Evolutionary conservation across 345 rosid species (phyloP).

Genomic region (Sonneratia caseolaris): DNA sequence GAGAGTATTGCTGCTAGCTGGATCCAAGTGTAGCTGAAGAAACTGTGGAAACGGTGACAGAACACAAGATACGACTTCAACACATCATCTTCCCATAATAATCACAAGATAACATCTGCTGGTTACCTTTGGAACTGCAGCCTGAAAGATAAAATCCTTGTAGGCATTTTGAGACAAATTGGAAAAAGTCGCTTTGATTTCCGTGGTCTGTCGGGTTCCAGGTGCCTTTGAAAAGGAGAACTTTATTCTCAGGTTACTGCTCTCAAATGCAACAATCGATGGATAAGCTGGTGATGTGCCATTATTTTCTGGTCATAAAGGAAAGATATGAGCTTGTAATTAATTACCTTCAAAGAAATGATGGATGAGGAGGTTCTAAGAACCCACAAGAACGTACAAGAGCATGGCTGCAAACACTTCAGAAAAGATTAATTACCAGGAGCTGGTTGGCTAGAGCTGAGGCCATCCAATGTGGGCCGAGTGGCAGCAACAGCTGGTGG

Average conservation of each 20-base stretch:
- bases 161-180: constrained; percentile 54
- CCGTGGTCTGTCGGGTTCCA: constrained; percentile 58
- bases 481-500: constrained; percentile 28
- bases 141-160: constrained; percentile 86
- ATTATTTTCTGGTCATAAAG: constrained; percentile 48
- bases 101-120: neutral
- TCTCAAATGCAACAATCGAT: constrained; percentile 68
- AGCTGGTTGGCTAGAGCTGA: constrained; percentile 47
- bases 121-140: constrained; percentile 96
- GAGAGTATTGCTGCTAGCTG: constrained; percentile 71
- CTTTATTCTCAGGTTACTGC: constrained; percentile 66
- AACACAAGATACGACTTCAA: neutral
- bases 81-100: neutral
- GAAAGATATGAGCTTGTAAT: neutral
- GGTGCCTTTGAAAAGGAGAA: constrained; percentile 71
- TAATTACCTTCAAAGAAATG: constrained; percentile 5
- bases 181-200: constrained; percentile 61
- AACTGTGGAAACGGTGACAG: constrained; percentile 43
- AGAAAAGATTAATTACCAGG: constrained; percentile 40
- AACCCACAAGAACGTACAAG: neutral
- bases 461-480: constrained; percentile 60
- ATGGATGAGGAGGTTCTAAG: neutral
- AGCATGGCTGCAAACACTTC: constrained; percentile 6
- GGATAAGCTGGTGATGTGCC: constrained; percentile 53
- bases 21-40: constrained; percentile 90